Base-by-base conservation (phyloP, 345 rosid species). In the Ceriops decandra region DNA sequence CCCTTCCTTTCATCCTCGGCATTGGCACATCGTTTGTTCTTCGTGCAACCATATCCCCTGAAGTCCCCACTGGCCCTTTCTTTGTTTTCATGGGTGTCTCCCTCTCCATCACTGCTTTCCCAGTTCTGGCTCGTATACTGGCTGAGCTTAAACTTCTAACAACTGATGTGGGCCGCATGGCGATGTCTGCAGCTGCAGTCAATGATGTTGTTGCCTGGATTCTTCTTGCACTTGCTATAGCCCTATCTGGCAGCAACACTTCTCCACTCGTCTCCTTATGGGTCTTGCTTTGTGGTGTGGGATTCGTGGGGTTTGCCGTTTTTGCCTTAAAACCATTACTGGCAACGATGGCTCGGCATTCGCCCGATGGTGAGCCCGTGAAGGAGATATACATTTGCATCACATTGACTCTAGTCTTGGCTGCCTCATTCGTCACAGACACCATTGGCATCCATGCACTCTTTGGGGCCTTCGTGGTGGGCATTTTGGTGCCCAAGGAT, bases 1-100 rank as follows among this genome's bases (percentile, higher is more conserved):
- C 72, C 62, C 65, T 88, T 27, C 97, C 97, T 32, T 88, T 91
- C 46, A 6, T 81, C 17, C 57, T 88, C 0, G 97, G 97, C 24
- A 82, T 88, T 1, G 92, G 91, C n/a, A 81, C 89, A 1, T 87
- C 95, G 0, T 66, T 84, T 47, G 80, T 80, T 67, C 90, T 91
- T 6, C 85, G 87, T 17, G 46, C 82, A 28, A 78, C 92, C 27
- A 70, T 91, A 21, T 77, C 83, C 57, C 79, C 81, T 70, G 87
- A 84, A 0, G 90, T 76, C 32, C 56, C 64, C 15, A 57, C 76
- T 20, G 82, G 71, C 10, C 85, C 90, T 33, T 86, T 83, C 66
- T 69, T 83, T n/a, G 77, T 83, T 35, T 80, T 83, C 82, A 80
- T 83, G 86, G 86, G 86, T 1, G 84, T 83, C 38, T 76, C 84